phyloP scores from a whole-genome alignment of 2,329 filamentous ascomycete genomes.

The Coniochaeta pulveracea region DNA sequence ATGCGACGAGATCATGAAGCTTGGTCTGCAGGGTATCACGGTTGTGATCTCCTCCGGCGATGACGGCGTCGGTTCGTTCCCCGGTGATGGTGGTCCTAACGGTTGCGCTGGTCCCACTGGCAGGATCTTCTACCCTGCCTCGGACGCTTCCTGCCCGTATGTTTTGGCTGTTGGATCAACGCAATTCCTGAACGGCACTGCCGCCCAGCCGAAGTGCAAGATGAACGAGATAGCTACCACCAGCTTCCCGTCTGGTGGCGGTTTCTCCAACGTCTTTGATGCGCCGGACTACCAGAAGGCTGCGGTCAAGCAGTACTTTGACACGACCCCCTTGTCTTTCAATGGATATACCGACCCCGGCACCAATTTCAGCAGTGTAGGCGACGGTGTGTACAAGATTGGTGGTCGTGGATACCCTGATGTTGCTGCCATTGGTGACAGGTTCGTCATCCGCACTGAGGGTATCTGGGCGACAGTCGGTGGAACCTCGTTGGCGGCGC shows the following conservation, averaged over 20 bases:
- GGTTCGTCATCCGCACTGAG: conserved; percentile 20
- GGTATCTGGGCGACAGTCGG: conserved; percentile 25
- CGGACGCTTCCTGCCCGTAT: conserved; percentile 34
- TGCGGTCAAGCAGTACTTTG: conserved; percentile 15
- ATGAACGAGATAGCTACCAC: conserved; percentile 13
- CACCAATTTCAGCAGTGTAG: conserved; percentile 21
- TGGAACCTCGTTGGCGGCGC: conserved; percentile 38
- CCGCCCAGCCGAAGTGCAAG: conserved; percentile 3
- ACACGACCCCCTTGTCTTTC: conserved; percentile 14
- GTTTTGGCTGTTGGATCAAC: conserved; percentile 30
- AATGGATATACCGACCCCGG: conserved; percentile 21
- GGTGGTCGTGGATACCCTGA: conserved; percentile 36
- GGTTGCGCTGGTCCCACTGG: conserved; percentile 23
- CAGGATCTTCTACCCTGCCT: conserved; percentile 30
- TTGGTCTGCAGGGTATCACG: conserved; percentile 29
- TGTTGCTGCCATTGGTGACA: conserved; percentile 30
- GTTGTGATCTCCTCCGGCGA: conserved; percentile 29
- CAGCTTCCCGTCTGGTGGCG: conserved; percentile 18
- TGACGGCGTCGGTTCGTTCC: conserved; percentile 22
- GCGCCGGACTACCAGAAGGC: conserved; percentile 17
- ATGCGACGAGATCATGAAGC: conserved; percentile 32
- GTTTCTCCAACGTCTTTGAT: conserved; percentile 22
- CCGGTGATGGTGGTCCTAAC: conserved; percentile 15
- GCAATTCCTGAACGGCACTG: conserved; percentile 11
- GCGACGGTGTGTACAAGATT: conserved; percentile 26